phyloP scores from a whole-genome alignment of 768 basidiomycete species.

The Calocera viscosa region DNA sequence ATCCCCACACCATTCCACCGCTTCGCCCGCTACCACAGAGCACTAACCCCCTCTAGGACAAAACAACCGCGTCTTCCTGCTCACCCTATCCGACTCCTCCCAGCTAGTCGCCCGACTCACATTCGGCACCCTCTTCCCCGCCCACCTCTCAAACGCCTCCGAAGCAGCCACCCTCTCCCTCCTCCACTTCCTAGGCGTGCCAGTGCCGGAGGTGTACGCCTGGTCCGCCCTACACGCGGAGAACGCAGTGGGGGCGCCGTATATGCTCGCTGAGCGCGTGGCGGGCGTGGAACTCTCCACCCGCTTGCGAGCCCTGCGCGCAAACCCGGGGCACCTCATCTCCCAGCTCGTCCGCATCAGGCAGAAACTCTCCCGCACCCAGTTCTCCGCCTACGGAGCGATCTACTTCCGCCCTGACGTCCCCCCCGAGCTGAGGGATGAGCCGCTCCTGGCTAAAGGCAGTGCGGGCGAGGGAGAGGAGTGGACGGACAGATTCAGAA shows the following conservation, averaged over 20 bases:
- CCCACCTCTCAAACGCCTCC: background rate
- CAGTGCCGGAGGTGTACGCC: background rate
- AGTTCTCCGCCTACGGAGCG: constrained; percentile 29
- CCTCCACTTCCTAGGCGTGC: background rate
- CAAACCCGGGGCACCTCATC: constrained; percentile 2
- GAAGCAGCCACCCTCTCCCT: background rate
- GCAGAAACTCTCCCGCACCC: constrained; percentile 15
- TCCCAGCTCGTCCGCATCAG: constrained; percentile 20
- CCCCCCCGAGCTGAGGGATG: background rate
- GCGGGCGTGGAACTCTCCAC: background rate
- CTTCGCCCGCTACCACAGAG: background rate
- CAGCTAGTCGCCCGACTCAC: background rate
- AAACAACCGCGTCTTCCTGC: background rate
- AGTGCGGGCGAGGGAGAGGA: constrained; percentile 11
- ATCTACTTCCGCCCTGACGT: constrained; percentile 29
- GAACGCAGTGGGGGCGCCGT: background rate
- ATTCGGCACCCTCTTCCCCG: background rate
- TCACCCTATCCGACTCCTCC: background rate
- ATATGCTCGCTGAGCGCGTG: background rate
- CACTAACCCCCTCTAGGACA: background rate
- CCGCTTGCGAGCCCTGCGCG: background rate
- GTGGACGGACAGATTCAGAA: constrained; percentile 20
- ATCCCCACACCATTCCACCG: too few relatives aligned
- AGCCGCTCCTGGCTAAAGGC: constrained; percentile 10
- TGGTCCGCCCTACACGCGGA: background rate